Base-by-base conservation (phyloP, 2,329 filamentous ascomycete genomes). In the Botryosphaeria dothidea region DNA sequence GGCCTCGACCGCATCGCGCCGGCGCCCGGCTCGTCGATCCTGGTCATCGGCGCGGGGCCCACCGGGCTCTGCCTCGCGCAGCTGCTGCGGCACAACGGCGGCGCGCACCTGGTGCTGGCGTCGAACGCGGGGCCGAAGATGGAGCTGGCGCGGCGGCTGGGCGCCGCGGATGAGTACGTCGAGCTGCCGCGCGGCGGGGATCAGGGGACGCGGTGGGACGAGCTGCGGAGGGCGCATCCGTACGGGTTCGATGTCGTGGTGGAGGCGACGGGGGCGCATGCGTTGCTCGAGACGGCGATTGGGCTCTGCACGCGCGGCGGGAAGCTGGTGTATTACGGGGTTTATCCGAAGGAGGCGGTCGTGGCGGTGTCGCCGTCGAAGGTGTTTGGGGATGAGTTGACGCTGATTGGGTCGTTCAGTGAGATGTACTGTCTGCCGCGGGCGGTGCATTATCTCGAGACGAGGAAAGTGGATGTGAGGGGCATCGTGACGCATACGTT, bases 401-500 rank as follows among this genome's bases (percentile, higher is more conserved):
- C 88, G 69, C 90, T 92, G 69, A 80, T 92, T 62, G 89, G 89
- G 5, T 73, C 56, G 61, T 92, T 92, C 80, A 90, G 87, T 54
- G 89, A 91, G 77, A 90, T 88, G 25, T 90, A 68, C 27, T 74
- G 71, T 65, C 70, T 73, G 23, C 72, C 67, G 43, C 65, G 67
- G 48, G 73, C 69, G 19, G 54, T 76, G 11, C 70, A 74, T 67
- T 74, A 77, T 62, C 82, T 87, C 31, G 84, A 88, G 71, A 83
- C 80, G 19, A 85, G 86, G 64, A 87, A 86, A 75, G 81, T 89
- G 69, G 86, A 84, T 77, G 84, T 90, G 58, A 80, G 84, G 61
- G 89, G 89, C 3, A 90, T 92, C 63, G 89, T 91, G 68, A 90
- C 91, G 79, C 91, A 90, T 81, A 85, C 83, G 5, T 92, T 88